These are phyloP conservation scores for Zygosaccharomyces lentus DNA, from an alignment of 805 yeast species.

Conservation along the genomic window DNA sequence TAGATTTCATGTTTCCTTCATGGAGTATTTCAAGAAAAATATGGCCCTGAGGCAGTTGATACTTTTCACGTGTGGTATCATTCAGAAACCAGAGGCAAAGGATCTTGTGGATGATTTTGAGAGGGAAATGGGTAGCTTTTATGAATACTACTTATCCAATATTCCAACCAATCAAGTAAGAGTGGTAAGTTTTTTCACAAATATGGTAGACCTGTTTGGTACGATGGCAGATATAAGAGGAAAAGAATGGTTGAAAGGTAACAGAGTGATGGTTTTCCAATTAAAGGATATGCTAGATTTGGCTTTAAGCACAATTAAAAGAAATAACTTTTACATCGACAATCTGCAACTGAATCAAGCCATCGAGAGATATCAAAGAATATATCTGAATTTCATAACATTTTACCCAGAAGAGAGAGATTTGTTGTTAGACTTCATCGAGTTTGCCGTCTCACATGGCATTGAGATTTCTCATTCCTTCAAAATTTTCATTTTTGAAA, in stretches of 20 bases:
- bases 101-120: slow-evolving; percentile 56
- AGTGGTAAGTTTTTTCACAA: slow-evolving; percentile 50
- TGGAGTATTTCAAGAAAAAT: slow-evolving; percentile 63
- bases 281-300: slow-evolving; percentile 28
- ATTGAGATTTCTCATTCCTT: slow-evolving; percentile 38
- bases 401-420: slow-evolving; percentile 34
- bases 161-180: slow-evolving; percentile 33
- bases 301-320: slow-evolving; percentile 25
- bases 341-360: slow-evolving; percentile 74
- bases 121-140: slow-evolving; percentile 46
- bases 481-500: slow-evolving; percentile 53
- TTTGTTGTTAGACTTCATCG: slow-evolving; percentile 41
- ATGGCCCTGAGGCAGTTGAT: slow-evolving; percentile 61
- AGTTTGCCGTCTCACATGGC: slow-evolving; percentile 29
- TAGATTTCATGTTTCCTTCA: slow-evolving; percentile 72
- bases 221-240: slow-evolving; percentile 49
- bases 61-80: slow-evolving; percentile 33
- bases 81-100: slow-evolving; percentile 30
- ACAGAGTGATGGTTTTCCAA: slow-evolving; percentile 34
- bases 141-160: slow-evolving; percentile 47
- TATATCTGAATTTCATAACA: slow-evolving; percentile 41
- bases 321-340: slow-evolving; percentile 31
- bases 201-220: slow-evolving; percentile 60
- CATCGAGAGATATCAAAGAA: slow-evolving; percentile 52
- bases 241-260: slow-evolving; percentile 53